Evolutionary conservation across 2,329 filamentous ascomycete species (phyloP).

Genomic region (Alternaria sp.): DNA sequence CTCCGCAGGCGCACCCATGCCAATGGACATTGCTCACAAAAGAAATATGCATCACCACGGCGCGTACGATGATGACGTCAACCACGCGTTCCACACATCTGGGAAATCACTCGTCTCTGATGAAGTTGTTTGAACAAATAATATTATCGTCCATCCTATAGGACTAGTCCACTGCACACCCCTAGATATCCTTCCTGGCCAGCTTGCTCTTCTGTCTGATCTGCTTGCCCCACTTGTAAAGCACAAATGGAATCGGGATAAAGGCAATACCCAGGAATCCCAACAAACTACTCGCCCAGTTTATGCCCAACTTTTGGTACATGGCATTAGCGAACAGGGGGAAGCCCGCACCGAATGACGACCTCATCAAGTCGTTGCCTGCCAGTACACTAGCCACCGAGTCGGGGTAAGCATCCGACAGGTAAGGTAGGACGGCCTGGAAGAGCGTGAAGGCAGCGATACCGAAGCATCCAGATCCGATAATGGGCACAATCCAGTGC

Average conservation of each 20-base stretch:
- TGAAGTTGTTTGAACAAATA: background rate
- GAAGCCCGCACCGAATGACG: slow-evolving; percentile 50
- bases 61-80: slow-evolving; percentile 5
- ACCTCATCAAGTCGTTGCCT: slow-evolving; percentile 53
- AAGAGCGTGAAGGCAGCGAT: slow-evolving; percentile 52
- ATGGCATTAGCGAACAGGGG: slow-evolving; percentile 46
- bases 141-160: background rate
- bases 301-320: slow-evolving; percentile 44
- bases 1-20: background rate
- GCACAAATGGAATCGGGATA: slow-evolving; percentile 54
- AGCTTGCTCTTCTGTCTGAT: slow-evolving; percentile 50
- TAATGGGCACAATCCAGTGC: slow-evolving; percentile 52
- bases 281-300: slow-evolving; percentile 51
- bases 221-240: slow-evolving; percentile 52
- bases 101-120: background rate
- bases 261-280: slow-evolving; percentile 53
- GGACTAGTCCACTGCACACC: background rate
- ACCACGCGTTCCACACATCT: background rate
- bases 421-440: slow-evolving; percentile 55
- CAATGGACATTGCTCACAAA: background rate
- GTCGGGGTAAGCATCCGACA: slow-evolving; percentile 52
- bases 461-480: slow-evolving; percentile 48
- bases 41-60: background rate
- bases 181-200: slow-evolving; percentile 51
- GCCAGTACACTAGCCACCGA: slow-evolving; percentile 53